Percentiles rank a stretch among this genome's conserved stretches.
Evolutionary conservation across 2,329 filamentous ascomycete genomes (phyloP).

Genomic region (Ascochyta clinopodiicola): DNA sequence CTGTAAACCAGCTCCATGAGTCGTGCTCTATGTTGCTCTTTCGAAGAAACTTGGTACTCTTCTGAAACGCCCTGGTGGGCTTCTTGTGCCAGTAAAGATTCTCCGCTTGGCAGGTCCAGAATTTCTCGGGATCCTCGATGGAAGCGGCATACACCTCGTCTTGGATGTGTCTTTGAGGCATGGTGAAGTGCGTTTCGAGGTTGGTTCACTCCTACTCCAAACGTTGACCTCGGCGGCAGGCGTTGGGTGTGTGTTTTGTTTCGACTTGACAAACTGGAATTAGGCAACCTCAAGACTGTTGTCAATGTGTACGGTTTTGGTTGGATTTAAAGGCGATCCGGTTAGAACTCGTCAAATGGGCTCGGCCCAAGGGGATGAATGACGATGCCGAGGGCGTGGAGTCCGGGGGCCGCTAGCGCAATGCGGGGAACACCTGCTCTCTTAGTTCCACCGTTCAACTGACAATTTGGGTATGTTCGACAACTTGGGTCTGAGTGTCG

Average conservation of each 20-base stretch:
- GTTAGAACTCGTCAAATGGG: background rate
- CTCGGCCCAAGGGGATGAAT: constrained; percentile 21
- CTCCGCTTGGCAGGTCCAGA: constrained; percentile 78
- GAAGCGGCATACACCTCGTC: constrained; percentile 62
- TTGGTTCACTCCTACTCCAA: background rate
- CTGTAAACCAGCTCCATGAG: constrained; percentile 90
- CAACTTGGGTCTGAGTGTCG: no score
- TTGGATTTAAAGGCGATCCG: background rate
- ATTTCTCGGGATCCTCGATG: constrained; percentile 71
- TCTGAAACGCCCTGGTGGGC: constrained; percentile 68
- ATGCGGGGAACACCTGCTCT: constrained; percentile 22
- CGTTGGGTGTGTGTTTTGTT: background rate
- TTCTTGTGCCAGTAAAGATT: constrained; percentile 81
- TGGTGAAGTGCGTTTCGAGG: background rate
- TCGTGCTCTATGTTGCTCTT: constrained; percentile 68
- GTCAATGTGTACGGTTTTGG: no score
- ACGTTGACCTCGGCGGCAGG: background rate
- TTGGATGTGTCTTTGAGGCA: constrained; percentile 48
- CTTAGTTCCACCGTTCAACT: background rate
- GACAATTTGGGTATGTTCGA: background rate
- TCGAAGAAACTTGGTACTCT: constrained; percentile 67
- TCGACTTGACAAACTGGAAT: background rate
- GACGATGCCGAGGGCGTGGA: constrained; percentile 24
- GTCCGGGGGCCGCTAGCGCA: constrained; percentile 19
- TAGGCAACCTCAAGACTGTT: background rate